phyloP scores from a whole-genome alignment of 768 basidiomycete genomes.

The Tylopilus intermedius region DNA sequence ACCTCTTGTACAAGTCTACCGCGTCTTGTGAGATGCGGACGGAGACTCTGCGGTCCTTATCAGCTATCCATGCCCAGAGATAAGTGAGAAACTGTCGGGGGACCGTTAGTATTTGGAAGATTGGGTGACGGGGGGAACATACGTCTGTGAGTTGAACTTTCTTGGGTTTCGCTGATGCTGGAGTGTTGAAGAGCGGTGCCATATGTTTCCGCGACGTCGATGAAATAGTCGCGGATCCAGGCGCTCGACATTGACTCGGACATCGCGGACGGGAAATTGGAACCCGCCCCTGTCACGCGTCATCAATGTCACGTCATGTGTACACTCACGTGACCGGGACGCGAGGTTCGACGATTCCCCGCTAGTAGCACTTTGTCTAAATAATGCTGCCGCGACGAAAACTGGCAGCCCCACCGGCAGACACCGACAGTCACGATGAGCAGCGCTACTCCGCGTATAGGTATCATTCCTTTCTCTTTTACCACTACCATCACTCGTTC shows the following conservation, averaged over 20 bases:
- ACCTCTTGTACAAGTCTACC: constrained; percentile 39
- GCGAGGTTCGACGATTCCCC: neutral
- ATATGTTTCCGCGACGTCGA: constrained; percentile 44
- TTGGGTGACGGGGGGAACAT: constrained; percentile 1
- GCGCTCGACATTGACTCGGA: constrained; percentile 36
- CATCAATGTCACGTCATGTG: constrained; percentile 14
- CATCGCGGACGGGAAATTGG: constrained; percentile 25
- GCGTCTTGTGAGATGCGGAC: constrained; percentile 54
- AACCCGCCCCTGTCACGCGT: constrained; percentile 16
- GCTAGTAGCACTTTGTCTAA: neutral
- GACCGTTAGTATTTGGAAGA: neutral
- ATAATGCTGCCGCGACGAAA: constrained; percentile 22
- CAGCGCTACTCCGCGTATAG: neutral
- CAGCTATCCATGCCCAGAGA: constrained; percentile 64
- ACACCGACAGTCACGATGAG: neutral
- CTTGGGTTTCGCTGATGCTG: constrained; percentile 26
- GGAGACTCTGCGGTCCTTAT: constrained; percentile 47
- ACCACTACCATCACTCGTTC: neutral
- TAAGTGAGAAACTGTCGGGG: constrained; percentile 51
- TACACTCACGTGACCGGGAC: constrained; percentile 16
- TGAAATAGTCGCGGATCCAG: constrained; percentile 57
- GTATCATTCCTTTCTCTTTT: neutral
- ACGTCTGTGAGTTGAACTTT: constrained; percentile 62
- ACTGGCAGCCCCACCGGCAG: constrained; percentile 11
- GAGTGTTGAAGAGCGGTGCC: constrained; percentile 36